These are phyloP conservation scores for Backusella morwellensis DNA, from an alignment of 192 early-diverging fungal species.

Conservation along the genomic window DNA sequence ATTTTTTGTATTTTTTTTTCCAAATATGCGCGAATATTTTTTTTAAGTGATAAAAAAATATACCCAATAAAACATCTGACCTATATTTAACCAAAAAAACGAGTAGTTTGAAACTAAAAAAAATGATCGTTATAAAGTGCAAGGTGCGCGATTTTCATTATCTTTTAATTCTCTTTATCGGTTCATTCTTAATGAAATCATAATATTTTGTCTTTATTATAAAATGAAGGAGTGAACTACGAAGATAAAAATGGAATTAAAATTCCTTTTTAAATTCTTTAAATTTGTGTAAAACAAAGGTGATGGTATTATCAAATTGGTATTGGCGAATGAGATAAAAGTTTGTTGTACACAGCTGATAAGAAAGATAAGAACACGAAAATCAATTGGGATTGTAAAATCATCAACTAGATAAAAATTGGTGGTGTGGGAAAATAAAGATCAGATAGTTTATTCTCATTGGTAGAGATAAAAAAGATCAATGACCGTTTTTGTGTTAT, in stretches of 20 bases:
- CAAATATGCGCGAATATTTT: background rate
- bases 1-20: background rate
- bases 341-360: background rate
- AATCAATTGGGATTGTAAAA: constrained; percentile 10
- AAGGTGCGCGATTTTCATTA: no score
- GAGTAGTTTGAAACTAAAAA: background rate
- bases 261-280: constrained; percentile 1
- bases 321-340: constrained; percentile 2
- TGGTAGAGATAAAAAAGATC: constrained; percentile 18
- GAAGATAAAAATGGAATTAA: background rate
- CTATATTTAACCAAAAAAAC: background rate
- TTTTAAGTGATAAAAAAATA: background rate
- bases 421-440: constrained; percentile 15
- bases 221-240: background rate
- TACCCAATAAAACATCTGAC: constrained; percentile 1
- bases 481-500: constrained; percentile 14
- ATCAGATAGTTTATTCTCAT: constrained; percentile 3
- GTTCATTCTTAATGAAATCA: background rate
- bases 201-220: background rate
- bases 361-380: constrained; percentile 6
- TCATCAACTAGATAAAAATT: background rate
- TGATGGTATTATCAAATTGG: background rate
- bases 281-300: background rate
- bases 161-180: background rate
- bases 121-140: background rate